Conservation (phyloP, 441 rosid species). For the Theobroma grandiflorum region DNA sequence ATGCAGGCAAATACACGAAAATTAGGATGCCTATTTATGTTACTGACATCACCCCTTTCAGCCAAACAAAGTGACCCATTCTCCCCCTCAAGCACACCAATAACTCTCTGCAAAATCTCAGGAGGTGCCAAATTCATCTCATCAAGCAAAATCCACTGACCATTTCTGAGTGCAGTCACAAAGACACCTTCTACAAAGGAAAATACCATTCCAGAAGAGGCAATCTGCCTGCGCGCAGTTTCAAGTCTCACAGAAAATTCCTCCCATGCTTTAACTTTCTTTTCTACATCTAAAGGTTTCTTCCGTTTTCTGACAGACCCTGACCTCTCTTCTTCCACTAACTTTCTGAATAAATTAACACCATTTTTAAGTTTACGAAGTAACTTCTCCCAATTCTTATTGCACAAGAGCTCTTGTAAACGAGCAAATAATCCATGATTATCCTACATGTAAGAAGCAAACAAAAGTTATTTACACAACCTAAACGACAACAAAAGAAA, state of each 20-base stretch:
- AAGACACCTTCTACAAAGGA: conserved; percentile 98
- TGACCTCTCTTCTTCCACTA: conserved; percentile 38
- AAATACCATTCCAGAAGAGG: conserved; percentile 87
- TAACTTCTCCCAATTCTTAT: conserved; percentile 71
- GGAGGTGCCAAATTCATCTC: conserved; percentile 99
- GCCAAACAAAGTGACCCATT: conserved; percentile 94
- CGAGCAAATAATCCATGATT: conserved; percentile 46
- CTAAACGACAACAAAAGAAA: conserved; percentile 15
- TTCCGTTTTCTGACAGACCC: conserved; percentile 76
- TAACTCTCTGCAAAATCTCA: conserved; percentile 91
- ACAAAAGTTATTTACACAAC: conserved; percentile 33
- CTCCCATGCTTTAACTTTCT: conserved; percentile 61
- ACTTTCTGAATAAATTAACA: conserved; percentile 42
- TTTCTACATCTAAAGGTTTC: conserved; percentile 58
- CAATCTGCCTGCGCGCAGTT: conserved; percentile 61
- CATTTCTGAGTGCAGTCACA: conserved; percentile 88
- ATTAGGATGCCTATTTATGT: conserved; percentile 74
- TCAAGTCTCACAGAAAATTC: conserved; percentile 61
- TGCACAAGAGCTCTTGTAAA: conserved; percentile 53
- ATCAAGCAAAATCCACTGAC: conserved; percentile 98
- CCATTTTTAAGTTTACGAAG: conserved; percentile 59
- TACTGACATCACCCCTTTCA: conserved; percentile 90
- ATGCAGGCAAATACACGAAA: conserved; percentile 97
- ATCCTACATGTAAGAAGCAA: conserved; percentile 57
- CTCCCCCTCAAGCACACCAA: conserved; percentile 97